A percentile compares a stretch with the other conserved stretches of the same genome.
phyloP scores from a whole-genome alignment of 2,329 filamentous ascomycete genomes.

The Aschersonia sp. region DNA sequence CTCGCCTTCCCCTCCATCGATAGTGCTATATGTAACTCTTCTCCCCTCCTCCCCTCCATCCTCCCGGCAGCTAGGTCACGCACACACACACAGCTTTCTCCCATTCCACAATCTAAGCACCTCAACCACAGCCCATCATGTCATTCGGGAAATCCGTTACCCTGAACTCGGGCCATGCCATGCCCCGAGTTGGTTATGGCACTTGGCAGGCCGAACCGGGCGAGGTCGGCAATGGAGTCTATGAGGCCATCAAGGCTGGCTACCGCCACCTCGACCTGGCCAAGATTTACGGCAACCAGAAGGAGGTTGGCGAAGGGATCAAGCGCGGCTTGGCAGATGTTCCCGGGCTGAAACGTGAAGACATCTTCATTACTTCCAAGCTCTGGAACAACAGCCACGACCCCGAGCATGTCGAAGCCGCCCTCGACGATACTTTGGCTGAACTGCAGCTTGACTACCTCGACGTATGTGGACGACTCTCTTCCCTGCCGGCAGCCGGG shows the following conservation, averaged over 20 bases:
- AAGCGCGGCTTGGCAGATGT: constrained; percentile 29
- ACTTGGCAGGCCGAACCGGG: constrained; percentile 55
- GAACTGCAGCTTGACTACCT: constrained; percentile 42
- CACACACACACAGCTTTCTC: neutral
- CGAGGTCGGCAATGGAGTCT: constrained; percentile 49
- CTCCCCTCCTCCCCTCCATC: too few relatives aligned
- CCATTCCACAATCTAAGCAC: neutral
- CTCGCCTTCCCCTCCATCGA: neutral
- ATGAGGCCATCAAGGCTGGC: constrained; percentile 45
- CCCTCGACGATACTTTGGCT: constrained; percentile 39
- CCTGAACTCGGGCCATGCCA: constrained; percentile 50
- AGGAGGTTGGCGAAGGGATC: constrained; percentile 41
- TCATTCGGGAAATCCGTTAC: constrained; percentile 41
- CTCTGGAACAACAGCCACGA: constrained; percentile 46
- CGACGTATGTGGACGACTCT: constrained; percentile 20
- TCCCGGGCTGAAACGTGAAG: constrained; percentile 35
- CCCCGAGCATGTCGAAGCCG: constrained; percentile 42
- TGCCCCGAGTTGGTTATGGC: constrained; percentile 43
- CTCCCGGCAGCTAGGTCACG: neutral
- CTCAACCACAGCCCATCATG: constrained; percentile 21
- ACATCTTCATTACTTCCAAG: constrained; percentile 54
- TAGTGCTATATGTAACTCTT: neutral
- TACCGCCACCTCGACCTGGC: constrained; percentile 47
- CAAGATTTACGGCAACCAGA: constrained; percentile 49
- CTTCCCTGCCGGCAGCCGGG: too few relatives aligned